These are phyloP conservation scores for Westerdykella ornata DNA, from an alignment of 2,329 filamentous ascomycete genomes.

Conservation along the genomic window DNA sequence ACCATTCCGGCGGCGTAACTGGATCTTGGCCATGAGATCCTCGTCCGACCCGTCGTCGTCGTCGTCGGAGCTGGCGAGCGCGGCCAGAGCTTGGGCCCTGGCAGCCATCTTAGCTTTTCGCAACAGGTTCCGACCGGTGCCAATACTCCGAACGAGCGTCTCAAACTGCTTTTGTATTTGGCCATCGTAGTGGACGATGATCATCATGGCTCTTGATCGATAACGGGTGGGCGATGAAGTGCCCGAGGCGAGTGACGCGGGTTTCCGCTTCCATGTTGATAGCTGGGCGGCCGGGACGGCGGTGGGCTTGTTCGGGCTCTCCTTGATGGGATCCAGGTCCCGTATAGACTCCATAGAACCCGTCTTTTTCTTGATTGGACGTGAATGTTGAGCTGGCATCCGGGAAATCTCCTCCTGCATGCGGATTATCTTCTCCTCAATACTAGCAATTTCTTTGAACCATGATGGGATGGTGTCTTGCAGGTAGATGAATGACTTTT, in stretches of 20 bases:
- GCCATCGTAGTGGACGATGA: slow-evolving; percentile 88
- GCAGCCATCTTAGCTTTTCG: slow-evolving; percentile 82
- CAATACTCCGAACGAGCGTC: slow-evolving; percentile 72
- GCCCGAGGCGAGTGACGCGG: slow-evolving; percentile 38
- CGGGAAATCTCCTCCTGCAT: slow-evolving; percentile 32
- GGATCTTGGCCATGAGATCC: slow-evolving; percentile 29
- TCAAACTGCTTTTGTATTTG: slow-evolving; percentile 80
- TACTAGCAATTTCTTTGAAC: slow-evolving; percentile 27
- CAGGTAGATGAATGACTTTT: slow-evolving; percentile 34
- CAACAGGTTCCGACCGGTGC: slow-evolving; percentile 72
- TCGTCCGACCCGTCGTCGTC: slow-evolving; percentile 18
- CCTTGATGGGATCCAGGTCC: slow-evolving; percentile 19
- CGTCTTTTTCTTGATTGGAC: slow-evolving; percentile 25
- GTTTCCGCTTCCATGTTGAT: slow-evolving; percentile 39
- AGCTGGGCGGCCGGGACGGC: slow-evolving; percentile 11
- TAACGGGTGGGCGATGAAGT: slow-evolving; percentile 49
- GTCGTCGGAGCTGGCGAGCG: slow-evolving; percentile 28
- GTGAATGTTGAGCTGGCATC: slow-evolving; percentile 21
- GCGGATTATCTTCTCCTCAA: slow-evolving; percentile 28
- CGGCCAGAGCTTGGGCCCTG: slow-evolving; percentile 52
- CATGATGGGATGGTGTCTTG: slow-evolving; percentile 36
- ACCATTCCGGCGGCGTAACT: slow-evolving; percentile 28
- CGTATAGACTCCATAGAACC: slow-evolving; percentile 37
- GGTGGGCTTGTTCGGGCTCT: slow-evolving; percentile 9
- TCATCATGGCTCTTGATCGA: slow-evolving; percentile 62